Evolutionary conservation across 495 filamentous ascomycete genomes (phyloP).

Genomic region (Letharia lupina): DNA sequence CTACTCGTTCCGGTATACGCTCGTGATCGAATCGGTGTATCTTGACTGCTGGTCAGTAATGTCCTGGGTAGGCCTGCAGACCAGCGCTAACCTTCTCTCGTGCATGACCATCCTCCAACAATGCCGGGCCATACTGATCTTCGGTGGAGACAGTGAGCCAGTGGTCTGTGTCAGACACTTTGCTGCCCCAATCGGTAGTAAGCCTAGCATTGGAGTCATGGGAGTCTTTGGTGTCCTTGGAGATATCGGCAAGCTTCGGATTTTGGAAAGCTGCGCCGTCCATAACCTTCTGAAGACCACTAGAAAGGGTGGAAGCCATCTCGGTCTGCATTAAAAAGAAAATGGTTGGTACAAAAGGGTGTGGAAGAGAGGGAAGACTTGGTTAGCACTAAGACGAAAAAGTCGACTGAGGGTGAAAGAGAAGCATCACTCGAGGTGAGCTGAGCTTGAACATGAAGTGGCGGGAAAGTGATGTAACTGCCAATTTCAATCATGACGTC

Average conservation of each 20-base stretch:
- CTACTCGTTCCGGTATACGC: conserved; percentile 79
- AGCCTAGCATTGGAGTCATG: conserved; percentile 38
- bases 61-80: not conserved
- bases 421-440: not conserved
- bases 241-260: conserved; percentile 16
- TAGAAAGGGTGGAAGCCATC: conserved; percentile 17
- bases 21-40: conserved; percentile 81
- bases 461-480: too few relatives aligned
- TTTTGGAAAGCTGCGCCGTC: conserved; percentile 7
- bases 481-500: too few relatives aligned
- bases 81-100: conserved; percentile 58
- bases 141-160: conserved; percentile 62
- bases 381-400: not conserved
- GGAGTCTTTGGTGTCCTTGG: conserved; percentile 12
- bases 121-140: conserved; percentile 55
- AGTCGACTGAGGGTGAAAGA: not conserved
- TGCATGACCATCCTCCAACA: conserved; percentile 77
- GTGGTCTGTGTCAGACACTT: conserved; percentile 64
- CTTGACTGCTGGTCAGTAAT: conserved; percentile 31
- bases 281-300: conserved; percentile 15
- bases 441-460: too few relatives aligned
- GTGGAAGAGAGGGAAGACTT: not conserved
- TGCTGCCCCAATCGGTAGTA: conserved; percentile 73
- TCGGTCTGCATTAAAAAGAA: not conserved
- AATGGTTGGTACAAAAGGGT: not conserved